These are phyloP conservation scores for Sporothrix mexicana DNA, from an alignment of 2,329 filamentous ascomycete species.

Conservation along the genomic window DNA sequence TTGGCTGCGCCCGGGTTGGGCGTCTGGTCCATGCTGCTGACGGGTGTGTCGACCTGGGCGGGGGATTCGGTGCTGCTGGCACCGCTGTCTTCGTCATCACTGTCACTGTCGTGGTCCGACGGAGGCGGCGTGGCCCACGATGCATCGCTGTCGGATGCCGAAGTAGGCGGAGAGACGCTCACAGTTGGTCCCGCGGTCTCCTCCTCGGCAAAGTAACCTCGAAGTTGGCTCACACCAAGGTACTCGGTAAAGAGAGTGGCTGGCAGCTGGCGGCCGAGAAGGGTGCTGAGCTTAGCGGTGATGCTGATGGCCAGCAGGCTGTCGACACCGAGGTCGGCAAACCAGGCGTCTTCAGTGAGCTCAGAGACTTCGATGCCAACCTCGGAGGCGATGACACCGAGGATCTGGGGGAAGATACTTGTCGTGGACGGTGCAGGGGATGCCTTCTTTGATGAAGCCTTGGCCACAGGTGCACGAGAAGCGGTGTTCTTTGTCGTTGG, in stretches of 20 bases:
- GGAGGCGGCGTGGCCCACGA: background rate
- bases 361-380: constrained; percentile 62
- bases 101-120: background rate
- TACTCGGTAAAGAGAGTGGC: constrained; percentile 18
- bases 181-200: background rate
- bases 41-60: background rate
- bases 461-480: background rate
- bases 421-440: background rate
- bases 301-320: constrained; percentile 26
- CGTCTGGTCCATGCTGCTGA: constrained; percentile 19
- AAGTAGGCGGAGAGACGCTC: background rate
- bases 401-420: background rate
- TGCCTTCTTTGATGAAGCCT: background rate
- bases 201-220: constrained; percentile 2
- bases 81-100: background rate
- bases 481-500: background rate
- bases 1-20: constrained; percentile 6
- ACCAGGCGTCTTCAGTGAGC: constrained; percentile 45
- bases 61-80: constrained; percentile 3
- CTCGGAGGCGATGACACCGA: constrained; percentile 57
- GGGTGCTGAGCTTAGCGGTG: constrained; percentile 17
- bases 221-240: constrained; percentile 9
- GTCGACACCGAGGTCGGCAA: constrained; percentile 48
- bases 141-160: background rate
- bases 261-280: constrained; percentile 10